Evolutionary conservation across 1,139 yeast genomes (phyloP), one percentile per base, ranked within the genome.

Genomic region (Yamadazyma sp.): DNA sequence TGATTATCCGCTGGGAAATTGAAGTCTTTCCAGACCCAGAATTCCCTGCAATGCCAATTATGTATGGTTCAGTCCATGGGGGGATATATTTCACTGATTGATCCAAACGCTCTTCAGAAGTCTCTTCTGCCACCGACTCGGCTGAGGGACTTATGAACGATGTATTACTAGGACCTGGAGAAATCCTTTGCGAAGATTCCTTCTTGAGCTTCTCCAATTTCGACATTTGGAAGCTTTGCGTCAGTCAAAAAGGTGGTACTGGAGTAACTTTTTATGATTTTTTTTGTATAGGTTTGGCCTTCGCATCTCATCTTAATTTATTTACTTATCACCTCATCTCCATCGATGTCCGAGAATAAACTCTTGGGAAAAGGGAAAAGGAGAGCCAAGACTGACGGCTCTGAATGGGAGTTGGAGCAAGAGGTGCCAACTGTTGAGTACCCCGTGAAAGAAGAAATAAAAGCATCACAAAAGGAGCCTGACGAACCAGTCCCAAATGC

Each of bases 11-110:
- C 36, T 88, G 83, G 0, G 98, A 94, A 18, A 92, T 87, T 23
- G 96, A 85, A 0, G 98, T 92, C 58, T 92, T 92, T 2, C 98
- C 98, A 0, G 96, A 86, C 1, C 98, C 98, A 17, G 95, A 85
- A 41, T 86, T 81, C 1, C 98, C 98, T 0, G 97, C 97, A 15
- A 92, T 79, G 5, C 97, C 98, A 47, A 92, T 91, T 37, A 92
- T 82, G 56, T 89, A 92, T 0, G 98, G 98, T 44, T 88, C 89
- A 2, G 88, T 83, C 98, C 98, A 92, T 17, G 98, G 98, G 2
- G 98, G 98, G 12, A 79, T 76, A 55, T 87, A 86, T 20, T 62
- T 56, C 3, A 54, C 34, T 12, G 34, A 28, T 3, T 32, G 31
- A 4, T 38, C 36, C 17, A 40, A 36, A 36, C 36, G 23, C 11